Evolutionary conservation across 768 basidiomycete species (phyloP).

Genomic region (Mycena belliarum): DNA sequence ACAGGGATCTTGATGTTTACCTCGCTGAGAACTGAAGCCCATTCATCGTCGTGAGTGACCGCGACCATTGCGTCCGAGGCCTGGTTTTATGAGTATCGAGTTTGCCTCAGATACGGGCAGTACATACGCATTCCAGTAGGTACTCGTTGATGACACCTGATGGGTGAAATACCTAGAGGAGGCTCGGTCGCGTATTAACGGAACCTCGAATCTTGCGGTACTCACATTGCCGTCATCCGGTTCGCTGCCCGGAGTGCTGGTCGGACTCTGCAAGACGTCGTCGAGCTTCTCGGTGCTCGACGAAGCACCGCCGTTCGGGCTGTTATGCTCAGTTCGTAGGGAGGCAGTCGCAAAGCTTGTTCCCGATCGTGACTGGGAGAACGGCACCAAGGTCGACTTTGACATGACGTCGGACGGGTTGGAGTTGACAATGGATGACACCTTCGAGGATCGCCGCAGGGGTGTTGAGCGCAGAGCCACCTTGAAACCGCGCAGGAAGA

Average conservation of each 20-base stretch:
- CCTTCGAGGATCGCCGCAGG: background rate
- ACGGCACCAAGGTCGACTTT: background rate
- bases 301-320: too few relatives aligned
- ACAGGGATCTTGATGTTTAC: background rate
- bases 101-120: too few relatives aligned
- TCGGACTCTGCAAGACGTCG: background rate
- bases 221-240: background rate
- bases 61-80: background rate
- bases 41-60: background rate
- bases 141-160: background rate
- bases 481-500: slow-evolving; percentile 20
- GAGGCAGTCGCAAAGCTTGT: background rate
- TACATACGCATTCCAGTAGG: background rate
- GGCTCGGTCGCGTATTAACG: too few relatives aligned
- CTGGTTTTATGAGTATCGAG: background rate
- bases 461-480: background rate
- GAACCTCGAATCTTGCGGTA: background rate
- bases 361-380: background rate
- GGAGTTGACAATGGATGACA: background rate
- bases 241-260: background rate
- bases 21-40: background rate
- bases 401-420: background rate
- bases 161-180: background rate
- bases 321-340: background rate
- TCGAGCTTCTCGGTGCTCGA: background rate